Conservation (phyloP, 352 stramenopile genomes). For the Phytophthora vignae region DNA sequence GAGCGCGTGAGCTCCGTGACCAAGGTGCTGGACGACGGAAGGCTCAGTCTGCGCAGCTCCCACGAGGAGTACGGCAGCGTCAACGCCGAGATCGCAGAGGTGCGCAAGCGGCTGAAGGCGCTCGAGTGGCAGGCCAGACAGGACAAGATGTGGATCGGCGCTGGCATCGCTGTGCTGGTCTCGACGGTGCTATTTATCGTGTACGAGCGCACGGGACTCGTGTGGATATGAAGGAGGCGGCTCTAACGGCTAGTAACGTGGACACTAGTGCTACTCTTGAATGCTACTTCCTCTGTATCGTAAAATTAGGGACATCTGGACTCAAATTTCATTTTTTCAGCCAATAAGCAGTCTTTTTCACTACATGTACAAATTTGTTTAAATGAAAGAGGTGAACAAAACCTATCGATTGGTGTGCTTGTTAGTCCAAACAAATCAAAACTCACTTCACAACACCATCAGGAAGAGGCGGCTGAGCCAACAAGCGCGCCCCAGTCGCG, state of each 20-base stretch:
- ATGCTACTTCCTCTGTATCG: too few species aligned
- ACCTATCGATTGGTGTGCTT: too few species aligned
- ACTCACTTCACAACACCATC: too few species aligned
- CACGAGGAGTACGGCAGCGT: constrained; percentile 70
- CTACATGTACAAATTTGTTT: too few species aligned
- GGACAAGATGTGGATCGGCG: constrained; percentile 83
- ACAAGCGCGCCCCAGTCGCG: too few species aligned
- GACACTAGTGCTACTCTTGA: too few species aligned
- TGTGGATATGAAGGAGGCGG: constrained; percentile 55
- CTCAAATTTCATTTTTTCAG: too few species aligned
- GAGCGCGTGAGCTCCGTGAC: constrained; percentile 70
- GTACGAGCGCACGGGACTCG: constrained; percentile 75
- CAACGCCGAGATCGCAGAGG: constrained; percentile 61
- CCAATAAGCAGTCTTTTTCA: too few species aligned
- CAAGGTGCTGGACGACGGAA: constrained; percentile 73
- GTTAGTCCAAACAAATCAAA: too few species aligned
- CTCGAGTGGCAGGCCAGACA: constrained; percentile 79
- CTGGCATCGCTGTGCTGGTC: constrained; percentile 63
- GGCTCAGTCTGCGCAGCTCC: constrained; percentile 63
- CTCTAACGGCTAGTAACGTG: neutral
- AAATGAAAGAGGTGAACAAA: too few species aligned
- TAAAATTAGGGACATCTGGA: too few species aligned
- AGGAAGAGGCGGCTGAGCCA: too few species aligned
- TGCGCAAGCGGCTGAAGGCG: constrained; percentile 67
- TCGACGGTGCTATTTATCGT: constrained; percentile 79